phyloP scores from a whole-genome alignment of 192 early-diverging fungal species.

The Coemansia sp. region DNA sequence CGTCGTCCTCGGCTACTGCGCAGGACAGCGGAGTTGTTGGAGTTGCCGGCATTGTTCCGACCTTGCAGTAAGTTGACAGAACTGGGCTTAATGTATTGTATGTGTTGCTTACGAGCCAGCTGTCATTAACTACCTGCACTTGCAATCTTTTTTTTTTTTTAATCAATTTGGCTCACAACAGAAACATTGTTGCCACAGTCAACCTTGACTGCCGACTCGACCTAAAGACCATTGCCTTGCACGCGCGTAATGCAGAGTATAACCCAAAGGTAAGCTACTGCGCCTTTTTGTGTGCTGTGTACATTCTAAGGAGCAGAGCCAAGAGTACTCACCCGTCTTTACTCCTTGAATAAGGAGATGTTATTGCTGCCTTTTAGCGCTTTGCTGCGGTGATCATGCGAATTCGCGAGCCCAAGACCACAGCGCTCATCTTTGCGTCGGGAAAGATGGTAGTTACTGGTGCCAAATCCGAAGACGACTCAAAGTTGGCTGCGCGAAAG shows the following conservation, averaged over 20 bases:
- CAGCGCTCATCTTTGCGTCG: conserved; percentile 98
- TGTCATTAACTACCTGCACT: background rate
- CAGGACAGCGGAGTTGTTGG: conserved; percentile 20
- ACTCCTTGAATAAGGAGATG: background rate
- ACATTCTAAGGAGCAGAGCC: background rate
- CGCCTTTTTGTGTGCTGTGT: background rate
- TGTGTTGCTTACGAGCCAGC: background rate
- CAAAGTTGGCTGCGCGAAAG: conserved; percentile 95
- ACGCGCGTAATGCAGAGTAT: conserved; percentile 99
- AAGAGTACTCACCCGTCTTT: conserved; percentile 9
- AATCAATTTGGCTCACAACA: conserved; percentile 27
- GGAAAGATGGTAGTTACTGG: conserved; percentile 99
- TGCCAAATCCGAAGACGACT: conserved; percentile 97
- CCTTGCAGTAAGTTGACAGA: conserved; percentile 36
- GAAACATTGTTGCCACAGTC: conserved; percentile 99
- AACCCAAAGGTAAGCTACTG: conserved; percentile 92
- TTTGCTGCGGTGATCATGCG: conserved; percentile 99
- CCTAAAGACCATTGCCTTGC: conserved; percentile 97
- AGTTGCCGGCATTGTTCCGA: conserved; percentile 53
- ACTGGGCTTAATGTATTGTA: background rate
- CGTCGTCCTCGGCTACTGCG: conserved; percentile 6
- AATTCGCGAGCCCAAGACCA: conserved; percentile 99
- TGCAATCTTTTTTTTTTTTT: background rate
- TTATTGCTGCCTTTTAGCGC: conserved; percentile 65
- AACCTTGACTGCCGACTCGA: conserved; percentile 97